Evolutionary conservation across 805 yeast genomes (phyloP).

Genomic region (Candida piceae): DNA sequence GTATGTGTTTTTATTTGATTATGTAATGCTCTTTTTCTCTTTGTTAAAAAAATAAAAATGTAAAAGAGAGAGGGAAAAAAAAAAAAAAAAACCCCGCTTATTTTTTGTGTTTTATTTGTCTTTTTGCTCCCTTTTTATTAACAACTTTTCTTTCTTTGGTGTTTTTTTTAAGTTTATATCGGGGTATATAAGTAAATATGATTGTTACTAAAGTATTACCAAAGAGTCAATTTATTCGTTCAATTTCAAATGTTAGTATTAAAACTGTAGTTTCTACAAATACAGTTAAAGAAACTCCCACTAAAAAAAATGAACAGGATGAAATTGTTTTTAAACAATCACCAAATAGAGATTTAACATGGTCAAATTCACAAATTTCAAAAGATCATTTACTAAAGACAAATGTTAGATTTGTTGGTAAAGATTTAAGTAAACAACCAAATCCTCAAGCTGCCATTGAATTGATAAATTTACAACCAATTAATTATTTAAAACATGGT

Average conservation of each 20-base stretch:
- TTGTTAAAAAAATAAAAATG: no score
- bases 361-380: slow-evolving; percentile 68
- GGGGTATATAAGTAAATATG: no score
- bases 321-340: slow-evolving; percentile 45
- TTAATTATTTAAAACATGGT: slow-evolving; percentile 47
- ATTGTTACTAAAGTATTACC: no score
- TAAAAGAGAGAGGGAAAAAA: neutral
- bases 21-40: no score
- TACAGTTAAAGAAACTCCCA: slow-evolving; percentile 10
- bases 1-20: neutral
- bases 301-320: slow-evolving; percentile 6
- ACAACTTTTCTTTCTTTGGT: no score
- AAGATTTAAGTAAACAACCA: slow-evolving; percentile 65
- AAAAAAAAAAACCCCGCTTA: no score
- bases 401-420: slow-evolving; percentile 67
- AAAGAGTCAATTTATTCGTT: no score
- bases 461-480: slow-evolving; percentile 68
- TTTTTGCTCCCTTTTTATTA: no score
- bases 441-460: slow-evolving; percentile 82
- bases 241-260: no score
- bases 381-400: slow-evolving; percentile 48
- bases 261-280: slow-evolving; percentile 8
- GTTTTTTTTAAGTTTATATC: no score
- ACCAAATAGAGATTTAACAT: slow-evolving; percentile 64
- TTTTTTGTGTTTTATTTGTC: no score